Evolutionary conservation across 768 basidiomycete genomes (phyloP).

Genomic region (Auricularia sp.): DNA sequence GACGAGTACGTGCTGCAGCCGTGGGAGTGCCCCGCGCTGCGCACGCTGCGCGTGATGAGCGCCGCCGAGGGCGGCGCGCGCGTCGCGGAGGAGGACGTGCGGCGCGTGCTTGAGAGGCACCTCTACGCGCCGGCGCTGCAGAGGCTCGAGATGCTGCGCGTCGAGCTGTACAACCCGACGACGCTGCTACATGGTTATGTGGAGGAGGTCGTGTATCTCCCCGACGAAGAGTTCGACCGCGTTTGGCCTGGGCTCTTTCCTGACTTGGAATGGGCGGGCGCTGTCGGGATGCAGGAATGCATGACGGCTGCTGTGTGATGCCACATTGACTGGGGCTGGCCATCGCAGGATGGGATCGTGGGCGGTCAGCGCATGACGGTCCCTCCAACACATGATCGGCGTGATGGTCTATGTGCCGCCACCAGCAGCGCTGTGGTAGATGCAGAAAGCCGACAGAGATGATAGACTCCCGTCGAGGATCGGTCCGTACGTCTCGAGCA

Average conservation of each 20-base stretch:
- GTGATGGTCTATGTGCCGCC: too few species aligned
- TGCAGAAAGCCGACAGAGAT: too few species aligned
- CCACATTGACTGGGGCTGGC: too few species aligned
- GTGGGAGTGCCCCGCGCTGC: background rate
- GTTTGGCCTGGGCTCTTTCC: background rate
- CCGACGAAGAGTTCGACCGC: background rate
- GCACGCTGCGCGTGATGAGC: background rate
- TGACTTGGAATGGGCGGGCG: background rate
- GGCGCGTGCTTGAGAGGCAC: background rate
- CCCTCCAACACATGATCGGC: too few species aligned
- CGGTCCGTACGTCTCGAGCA: too few species aligned
- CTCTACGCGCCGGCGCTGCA: background rate
- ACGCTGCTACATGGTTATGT: background rate
- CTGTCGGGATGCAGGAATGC: background rate
- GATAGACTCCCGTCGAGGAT: too few species aligned
- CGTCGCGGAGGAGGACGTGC: background rate
- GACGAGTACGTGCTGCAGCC: background rate
- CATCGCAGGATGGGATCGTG: too few species aligned
- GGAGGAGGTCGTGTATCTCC: background rate
- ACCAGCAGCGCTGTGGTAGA: too few species aligned
- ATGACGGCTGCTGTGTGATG: too few species aligned
- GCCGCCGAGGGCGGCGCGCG: background rate
- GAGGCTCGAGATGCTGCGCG: background rate
- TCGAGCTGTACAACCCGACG: background rate
- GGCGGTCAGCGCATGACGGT: too few species aligned